Evolutionary conservation across 1,284 basidiomycete species (phyloP), one percentile per base, ranked within the genome.

Genomic region (Trametes polyzona): DNA sequence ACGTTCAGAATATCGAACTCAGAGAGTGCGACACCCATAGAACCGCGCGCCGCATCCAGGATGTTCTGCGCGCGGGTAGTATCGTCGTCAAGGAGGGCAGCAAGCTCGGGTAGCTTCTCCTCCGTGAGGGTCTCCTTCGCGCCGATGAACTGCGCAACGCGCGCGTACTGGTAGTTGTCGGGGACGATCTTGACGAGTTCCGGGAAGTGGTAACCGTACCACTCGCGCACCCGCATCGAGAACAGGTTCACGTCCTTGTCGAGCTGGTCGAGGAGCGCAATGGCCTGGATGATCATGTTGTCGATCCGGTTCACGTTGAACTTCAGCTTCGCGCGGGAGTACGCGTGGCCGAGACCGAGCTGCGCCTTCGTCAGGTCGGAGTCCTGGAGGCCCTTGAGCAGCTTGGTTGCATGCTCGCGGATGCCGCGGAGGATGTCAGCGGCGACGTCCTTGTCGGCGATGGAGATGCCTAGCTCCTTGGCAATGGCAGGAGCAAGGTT

Each of bases 261-360:
- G 71, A 99, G 90, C 71, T 98, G 96, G 80, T 99, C 96, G 69
- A 98, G 92, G 54, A 98, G 88, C 2, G 96, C 93, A 71, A 99
- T 98, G 52, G 96, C 96, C 78, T 99, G 97, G 71, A 99, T 99
- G 79, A 99, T 99, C 96, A 99, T 99, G 82, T 99, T 99, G 81
- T 99, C 96, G 62, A 94, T 90, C 65, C 96, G 86, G 85, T 99
- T 98, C 66, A 98, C 96, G 81, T 99, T 99, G 88, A 99, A 99
- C 79, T 98, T 98, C 67, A 99, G 92, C 75, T 99, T 99, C 57
- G 96, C 92, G 65, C 96, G 90, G 29, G 95, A 98, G 82, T 97
- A 98, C 19, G 93, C 94, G 83, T 99, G 96, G 47, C 96, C 96
- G 47, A 99, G 84, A 74, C 96, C 96, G 65, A 99, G 90, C 73